Evolutionary conservation across 306 rosid genomes (phyloP), one percentile per base, ranked within the genome.

Genomic region (Amphicarpaea edgeworthii): DNA sequence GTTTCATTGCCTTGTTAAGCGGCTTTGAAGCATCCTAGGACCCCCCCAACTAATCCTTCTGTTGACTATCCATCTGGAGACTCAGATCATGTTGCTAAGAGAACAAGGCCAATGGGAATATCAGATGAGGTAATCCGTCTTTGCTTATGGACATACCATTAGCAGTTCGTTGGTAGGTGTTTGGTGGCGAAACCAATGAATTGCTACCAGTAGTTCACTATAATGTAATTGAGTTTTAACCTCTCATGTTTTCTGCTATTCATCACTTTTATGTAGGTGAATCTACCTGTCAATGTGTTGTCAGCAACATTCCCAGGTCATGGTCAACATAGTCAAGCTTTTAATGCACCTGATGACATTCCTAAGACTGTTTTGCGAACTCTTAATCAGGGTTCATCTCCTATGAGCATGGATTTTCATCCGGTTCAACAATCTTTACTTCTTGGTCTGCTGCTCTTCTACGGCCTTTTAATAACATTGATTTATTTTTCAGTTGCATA

Each of bases 341-440:
- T 92, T 78, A 92, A 80, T 83, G 87, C 96, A 32, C 93, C 93
- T 0, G 99, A 95, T 77, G 99, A 90, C 84, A 85, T 95, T 70
- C 99, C 99, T 0, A 95, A 85, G 90, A 79, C 81, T 47, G 96
- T 95, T 3, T 20, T 85, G 55, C 87, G 92, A 57, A 90, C 87
- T 68, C 86, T 95, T 71, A 90, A 90, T 68, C 99, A 92, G 87
- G 99, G 97, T 70, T 95, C 99, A 62, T 82, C 93, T 61, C 99
- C 99, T 41, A 90, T 90, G 99, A 95, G 97, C 97, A 90, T 95
- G 99, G 99, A 95, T 81, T 95, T 95, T 57, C 99, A 95, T 89
- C 99, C 99, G 50, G 69, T 75, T 70, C 97, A 95, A 80, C 99
- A 89, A 82, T 85, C 97, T 45, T 72, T 95, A 60, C 99, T 95